Base-by-base conservation (phyloP, 768 basidiomycete species). In the Amanita rimosa region DNA sequence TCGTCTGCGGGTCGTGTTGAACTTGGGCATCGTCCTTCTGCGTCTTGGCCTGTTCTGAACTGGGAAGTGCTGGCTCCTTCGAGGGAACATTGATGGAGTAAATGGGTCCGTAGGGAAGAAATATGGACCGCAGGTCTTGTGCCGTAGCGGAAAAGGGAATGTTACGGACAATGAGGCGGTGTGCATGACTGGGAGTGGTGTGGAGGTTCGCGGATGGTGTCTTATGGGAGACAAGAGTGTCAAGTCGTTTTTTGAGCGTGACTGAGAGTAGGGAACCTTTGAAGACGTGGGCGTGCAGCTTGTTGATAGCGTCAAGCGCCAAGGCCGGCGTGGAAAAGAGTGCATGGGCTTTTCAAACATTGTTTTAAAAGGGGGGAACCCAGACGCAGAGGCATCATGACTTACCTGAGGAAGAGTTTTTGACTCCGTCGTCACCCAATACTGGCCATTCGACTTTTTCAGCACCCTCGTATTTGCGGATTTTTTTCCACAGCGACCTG, bases 271-370 rank as follows among this genome's bases (percentile, higher is more conserved):
- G 68, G 7, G 73, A 71, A 35, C 92, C 91, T 61, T 95, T 94
- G 76, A 85, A 95, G 24, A 93, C 85, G 60, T 94, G 91, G 1
- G 89, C 90, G 60, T 98, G 91, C 1, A 98, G 75, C 62, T 87
- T 90, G 47, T 64, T 68, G 34, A 87, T 79, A 1, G 90, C 85
- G 8, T 81, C 76, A 34, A 74, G 70, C 0, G 94, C 92, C 22
- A 75, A 63, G 5, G 71, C 68, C 1, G 90, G 80, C 0, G 76
- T 80, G 1, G 72, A 63, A 62, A 93, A 94, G 4, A 92, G 52
- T 14, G 85, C 79, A 53, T 87, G 74, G 4, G 90, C 92, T 83
- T 37, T 7, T 46, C n/a, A 5, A 31, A 14, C 36, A 11, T 27
- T 13, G 7, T 44, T 46, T 24, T 5, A 24, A 5, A 45, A 3